Conservation (phyloP, 345 rosid species). For the Zanthoxylum bungeanum region DNA sequence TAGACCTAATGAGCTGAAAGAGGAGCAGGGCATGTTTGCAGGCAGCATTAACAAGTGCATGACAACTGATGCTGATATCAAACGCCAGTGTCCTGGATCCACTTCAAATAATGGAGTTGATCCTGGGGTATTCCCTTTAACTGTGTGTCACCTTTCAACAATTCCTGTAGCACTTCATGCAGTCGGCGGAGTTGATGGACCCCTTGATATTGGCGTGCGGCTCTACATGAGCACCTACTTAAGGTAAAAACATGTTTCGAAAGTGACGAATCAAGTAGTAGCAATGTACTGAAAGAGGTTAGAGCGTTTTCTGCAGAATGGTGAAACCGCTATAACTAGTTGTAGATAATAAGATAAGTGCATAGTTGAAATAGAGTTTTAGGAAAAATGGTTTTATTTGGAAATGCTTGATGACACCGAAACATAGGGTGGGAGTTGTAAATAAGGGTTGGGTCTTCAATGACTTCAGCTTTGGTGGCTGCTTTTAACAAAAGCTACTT, state of each 20-base stretch:
- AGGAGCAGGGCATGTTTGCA: conserved; percentile 19
- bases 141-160: conserved; percentile 59
- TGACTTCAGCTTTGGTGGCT: conserved; percentile 36
- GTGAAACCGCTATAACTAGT: conserved; percentile 13
- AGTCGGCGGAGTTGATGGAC: conserved; percentile 77
- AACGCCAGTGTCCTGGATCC: no score
- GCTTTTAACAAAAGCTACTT: conserved; percentile 46
- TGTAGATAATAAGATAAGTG: conserved; percentile 38
- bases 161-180: conserved; percentile 83
- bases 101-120: conserved; percentile 23
- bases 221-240: conserved; percentile 75
- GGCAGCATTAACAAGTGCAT: conserved; percentile 7
- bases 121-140: conserved; percentile 71
- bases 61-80: no score
- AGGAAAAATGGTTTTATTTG: conserved; percentile 3
- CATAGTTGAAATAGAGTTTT: conserved; percentile 25
- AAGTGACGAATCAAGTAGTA: conserved; percentile 14
- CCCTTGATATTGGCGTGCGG: conserved; percentile 66
- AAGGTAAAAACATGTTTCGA: conserved; percentile 20
- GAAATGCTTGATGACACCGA: neutral
- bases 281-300: conserved; percentile 9
- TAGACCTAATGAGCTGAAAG: conserved; percentile 45
- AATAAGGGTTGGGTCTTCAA: conserved; percentile 20
- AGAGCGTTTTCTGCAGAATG: conserved; percentile 14
- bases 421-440: conserved; percentile 27